Evolutionary conservation across 495 filamentous ascomycete species (phyloP).

Genomic region (Aspergillus egyptiacus): DNA sequence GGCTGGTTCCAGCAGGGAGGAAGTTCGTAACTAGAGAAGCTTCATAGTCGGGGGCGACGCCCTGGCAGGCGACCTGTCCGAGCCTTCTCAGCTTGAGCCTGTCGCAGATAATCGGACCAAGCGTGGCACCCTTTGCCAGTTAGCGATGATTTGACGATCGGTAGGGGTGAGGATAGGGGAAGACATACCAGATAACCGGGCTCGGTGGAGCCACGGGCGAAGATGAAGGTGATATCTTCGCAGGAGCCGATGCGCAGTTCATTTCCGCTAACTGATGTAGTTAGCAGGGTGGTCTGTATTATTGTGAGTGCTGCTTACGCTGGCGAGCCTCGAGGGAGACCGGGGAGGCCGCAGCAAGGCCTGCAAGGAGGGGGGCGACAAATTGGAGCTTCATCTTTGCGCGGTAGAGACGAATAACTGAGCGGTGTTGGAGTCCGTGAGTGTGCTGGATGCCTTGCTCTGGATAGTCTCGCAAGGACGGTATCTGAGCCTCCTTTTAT

Average conservation of each 20-base stretch:
- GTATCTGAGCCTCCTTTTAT: background rate
- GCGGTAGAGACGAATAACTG: background rate
- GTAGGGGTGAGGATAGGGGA: no score
- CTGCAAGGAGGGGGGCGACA: conserved; percentile 1
- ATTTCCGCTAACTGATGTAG: conserved; percentile 16
- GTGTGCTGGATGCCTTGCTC: background rate
- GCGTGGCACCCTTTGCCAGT: conserved; percentile 28
- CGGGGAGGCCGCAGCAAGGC: conserved; percentile 1
- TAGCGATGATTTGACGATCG: background rate
- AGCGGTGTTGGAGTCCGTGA: background rate
- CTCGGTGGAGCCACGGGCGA: conserved; percentile 47
- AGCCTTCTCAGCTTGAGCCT: conserved; percentile 23
- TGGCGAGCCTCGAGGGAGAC: conserved; percentile 5
- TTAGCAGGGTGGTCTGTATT: background rate
- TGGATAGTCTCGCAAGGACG: background rate
- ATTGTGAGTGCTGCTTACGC: background rate
- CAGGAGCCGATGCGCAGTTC: conserved; percentile 41
- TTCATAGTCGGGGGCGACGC: conserved; percentile 29
- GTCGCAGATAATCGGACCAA: conserved; percentile 35
- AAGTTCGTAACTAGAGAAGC: conserved; percentile 22
- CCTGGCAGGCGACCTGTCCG: conserved; percentile 28
- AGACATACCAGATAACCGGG: conserved; percentile 47
- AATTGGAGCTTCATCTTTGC: conserved; percentile 12
- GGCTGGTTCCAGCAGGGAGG: conserved; percentile 23
- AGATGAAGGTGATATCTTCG: conserved; percentile 46